Base-by-base conservation (phyloP, 176 grass and related monocot species). In the Poa pratensis region DNA sequence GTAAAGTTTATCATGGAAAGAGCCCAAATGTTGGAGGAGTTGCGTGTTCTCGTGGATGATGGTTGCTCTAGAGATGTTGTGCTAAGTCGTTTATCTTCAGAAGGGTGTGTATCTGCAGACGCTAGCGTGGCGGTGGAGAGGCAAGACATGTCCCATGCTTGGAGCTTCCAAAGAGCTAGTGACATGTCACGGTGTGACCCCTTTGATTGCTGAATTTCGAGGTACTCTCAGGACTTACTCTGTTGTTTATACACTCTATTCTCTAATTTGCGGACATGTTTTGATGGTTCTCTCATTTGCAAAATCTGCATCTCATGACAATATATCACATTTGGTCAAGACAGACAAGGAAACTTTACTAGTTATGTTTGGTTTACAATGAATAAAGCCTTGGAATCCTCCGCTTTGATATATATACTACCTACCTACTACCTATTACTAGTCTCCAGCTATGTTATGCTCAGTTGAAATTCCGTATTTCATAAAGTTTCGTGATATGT, bases 11-110 rank as follows among this genome's bases (percentile, higher is more conserved):
- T 83, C 75, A 90, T 83, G 89, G 89, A 79, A 83, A 87, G 89
- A 51, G 80, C 89, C 51, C 89, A 90, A 64, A 83, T 90, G 67
- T 74, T 90, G 84, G 84, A 90, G 84, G 74, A 87, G 49, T 80
- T 90, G 75, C 37, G 13, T 51, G 40, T 90, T 79, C 64, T 87
- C 12, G 48, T 90, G 73, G 80, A 75, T 79, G 75, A 46, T 27
- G 75, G 66, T 74, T 87, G 26, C 62, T 90, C 79, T 46, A 83
- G 80, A 90, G 80, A 87, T 83, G 67, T 74, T 32, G 58, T 87
- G 35, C 66, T 83, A 74, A 79, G 75, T 67, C 16, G 3, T 50
- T 83, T 90, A 49, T 87, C 58, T 74, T 79, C 79, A 3, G 80
- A 83, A 79, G 80, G 74, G 37, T 87, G 74, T 74, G 84, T 86